These are phyloP conservation scores for Ilex aquifolium DNA, from an alignment of 257 asterid species.

Conservation along the genomic window DNA sequence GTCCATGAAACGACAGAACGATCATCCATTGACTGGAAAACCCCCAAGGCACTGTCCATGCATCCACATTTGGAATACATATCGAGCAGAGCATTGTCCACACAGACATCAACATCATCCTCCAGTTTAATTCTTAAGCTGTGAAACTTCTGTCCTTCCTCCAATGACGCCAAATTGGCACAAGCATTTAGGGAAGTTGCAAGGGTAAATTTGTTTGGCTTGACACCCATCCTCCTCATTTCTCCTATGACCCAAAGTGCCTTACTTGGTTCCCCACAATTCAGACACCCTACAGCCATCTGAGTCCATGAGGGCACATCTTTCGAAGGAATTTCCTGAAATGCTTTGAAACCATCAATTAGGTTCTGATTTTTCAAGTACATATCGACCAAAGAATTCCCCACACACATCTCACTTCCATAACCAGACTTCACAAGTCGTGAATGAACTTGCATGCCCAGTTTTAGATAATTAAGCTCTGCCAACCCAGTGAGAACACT, in stretches of 20 bases:
- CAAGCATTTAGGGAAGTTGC: conserved; percentile 60
- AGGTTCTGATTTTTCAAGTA: conserved; percentile 48
- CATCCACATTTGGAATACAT: conserved; percentile 68
- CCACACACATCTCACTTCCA: conserved; percentile 54
- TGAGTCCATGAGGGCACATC: conserved; percentile 71
- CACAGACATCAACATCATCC: conserved; percentile 49
- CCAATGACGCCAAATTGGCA: conserved; percentile 50
- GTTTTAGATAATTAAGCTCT: conserved; percentile 44
- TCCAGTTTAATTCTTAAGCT: conserved; percentile 41
- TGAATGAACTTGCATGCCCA: conserved; percentile 58
- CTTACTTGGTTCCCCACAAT: conserved; percentile 47
- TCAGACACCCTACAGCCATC: conserved; percentile 60
- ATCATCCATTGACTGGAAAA: conserved; percentile 46
- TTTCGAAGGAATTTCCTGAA: conserved; percentile 47
- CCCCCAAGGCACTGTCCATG: conserved; percentile 47
- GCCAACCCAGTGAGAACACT: conserved; percentile 66
- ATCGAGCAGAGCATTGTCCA: conserved; percentile 64
- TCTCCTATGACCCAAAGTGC: conserved; percentile 44
- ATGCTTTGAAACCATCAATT: conserved; percentile 46
- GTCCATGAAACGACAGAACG: conserved; percentile 70
- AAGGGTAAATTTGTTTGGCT: conserved; percentile 61
- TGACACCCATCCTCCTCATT: conserved; percentile 52
- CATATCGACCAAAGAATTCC: conserved; percentile 70
- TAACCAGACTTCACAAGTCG: conserved; percentile 53
- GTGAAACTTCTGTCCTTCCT: conserved; percentile 59